Evolutionary conservation across 1,284 basidiomycete species (phyloP).

Genomic region (Moniliophthora roreri): DNA sequence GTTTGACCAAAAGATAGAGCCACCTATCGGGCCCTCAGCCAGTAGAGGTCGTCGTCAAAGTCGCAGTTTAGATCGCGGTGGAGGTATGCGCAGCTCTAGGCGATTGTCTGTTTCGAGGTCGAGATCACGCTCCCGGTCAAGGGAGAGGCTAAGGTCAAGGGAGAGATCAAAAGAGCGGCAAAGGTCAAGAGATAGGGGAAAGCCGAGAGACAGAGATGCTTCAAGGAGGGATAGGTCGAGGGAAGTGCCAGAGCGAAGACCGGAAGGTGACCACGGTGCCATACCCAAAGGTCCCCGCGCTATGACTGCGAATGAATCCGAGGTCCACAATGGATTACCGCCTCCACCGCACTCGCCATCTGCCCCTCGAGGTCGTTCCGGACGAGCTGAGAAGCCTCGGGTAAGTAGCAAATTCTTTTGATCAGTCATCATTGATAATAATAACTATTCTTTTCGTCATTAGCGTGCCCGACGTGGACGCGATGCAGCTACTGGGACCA

Average conservation of each 20-base stretch:
- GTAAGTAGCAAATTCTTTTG: not conserved
- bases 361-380: not conserved
- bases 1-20: too few species aligned
- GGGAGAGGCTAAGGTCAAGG: not conserved
- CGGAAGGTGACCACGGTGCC: not conserved
- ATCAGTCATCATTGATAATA: not conserved
- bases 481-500: constrained; percentile 6
- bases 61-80: not conserved
- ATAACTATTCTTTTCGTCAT: not conserved
- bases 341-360: too few species aligned
- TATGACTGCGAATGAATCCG: not conserved
- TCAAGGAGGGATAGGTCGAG: constrained; percentile 2
- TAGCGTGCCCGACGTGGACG: constrained; percentile 5
- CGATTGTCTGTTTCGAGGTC: not conserved
- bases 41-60: not conserved
- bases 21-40: not conserved
- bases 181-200: not conserved
- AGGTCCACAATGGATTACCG: too few species aligned
- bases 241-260: not conserved
- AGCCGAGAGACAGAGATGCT: not conserved
- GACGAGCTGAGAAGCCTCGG: not conserved
- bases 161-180: not conserved
- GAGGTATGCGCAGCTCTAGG: not conserved
- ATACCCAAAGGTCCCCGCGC: not conserved
- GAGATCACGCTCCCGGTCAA: not conserved